phyloP scores from a whole-genome alignment of 177 flowering plant species.

The Vitis hybrid region DNA sequence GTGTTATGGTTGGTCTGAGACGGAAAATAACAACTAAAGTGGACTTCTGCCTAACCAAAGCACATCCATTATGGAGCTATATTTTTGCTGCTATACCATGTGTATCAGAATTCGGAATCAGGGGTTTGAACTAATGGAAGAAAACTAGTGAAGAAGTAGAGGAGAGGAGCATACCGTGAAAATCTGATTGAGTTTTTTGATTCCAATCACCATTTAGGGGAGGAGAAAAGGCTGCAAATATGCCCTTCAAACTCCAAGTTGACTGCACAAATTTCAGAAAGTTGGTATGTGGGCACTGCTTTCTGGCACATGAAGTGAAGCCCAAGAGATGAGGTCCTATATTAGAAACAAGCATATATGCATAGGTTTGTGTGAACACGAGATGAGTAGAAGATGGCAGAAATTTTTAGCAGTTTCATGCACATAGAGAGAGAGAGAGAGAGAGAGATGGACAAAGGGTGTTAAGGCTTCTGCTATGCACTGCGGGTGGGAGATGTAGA shows the following conservation, averaged over 20 bases:
- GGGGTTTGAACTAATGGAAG: background rate
- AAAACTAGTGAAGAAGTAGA: background rate
- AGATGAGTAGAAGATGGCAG: background rate
- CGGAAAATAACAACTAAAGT: conserved; percentile 9
- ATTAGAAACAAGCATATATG: conserved; percentile 2
- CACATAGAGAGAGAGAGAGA: conserved; percentile 11
- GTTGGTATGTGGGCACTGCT: background rate
- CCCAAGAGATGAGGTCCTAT: background rate
- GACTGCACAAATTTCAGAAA: background rate
- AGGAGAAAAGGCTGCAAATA: conserved; percentile 10
- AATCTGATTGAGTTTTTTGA: conserved; percentile 4
- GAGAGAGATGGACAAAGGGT: conserved; percentile 2
- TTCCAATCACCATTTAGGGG: conserved; percentile 9
- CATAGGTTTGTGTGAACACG: background rate
- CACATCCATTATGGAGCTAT: background rate
- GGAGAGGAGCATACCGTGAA: background rate
- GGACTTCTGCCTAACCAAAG: conserved; percentile 11
- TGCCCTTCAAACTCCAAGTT: conserved; percentile 4
- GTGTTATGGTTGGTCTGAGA: conserved; percentile 6
- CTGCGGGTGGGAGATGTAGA: background rate
- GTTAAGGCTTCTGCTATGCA: background rate
- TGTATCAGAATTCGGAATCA: background rate
- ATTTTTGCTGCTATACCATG: background rate
- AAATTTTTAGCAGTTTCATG: conserved; percentile 9
- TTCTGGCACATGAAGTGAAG: background rate